Base-by-base conservation (phyloP, 345 rosid genomes). In the Aurinia saxatilis region DNA sequence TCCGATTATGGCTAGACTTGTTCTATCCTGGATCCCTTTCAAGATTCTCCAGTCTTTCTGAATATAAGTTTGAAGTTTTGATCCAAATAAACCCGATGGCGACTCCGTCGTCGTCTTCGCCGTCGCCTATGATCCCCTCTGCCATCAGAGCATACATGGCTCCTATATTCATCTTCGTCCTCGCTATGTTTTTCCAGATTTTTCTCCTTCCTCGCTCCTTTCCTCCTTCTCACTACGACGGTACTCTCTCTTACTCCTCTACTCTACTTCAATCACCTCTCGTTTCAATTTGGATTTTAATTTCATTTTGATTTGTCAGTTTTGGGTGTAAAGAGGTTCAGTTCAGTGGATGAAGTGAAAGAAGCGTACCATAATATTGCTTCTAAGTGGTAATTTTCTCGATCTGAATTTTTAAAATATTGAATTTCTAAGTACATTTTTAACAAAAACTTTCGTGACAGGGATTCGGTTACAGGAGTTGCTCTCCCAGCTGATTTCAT, bases 211-310 rank as follows among this genome's bases (percentile, higher is more conserved):
- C 96, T 49, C 82, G 79, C 51, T 73, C 84, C 37, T 92, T 82
- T 65, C 93, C 96, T 64, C 74, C 75, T 52, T 81, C 93, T 53
- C 90, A 89, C 75, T 89, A 92, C 79, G 90, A 89, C 33, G 87
- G 98, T 92, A 70, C 38, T 8, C 42, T 8, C 61, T 66, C 52
- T 12, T n/a, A 27, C 2, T 27, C n/a, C 27, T 60, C 8, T 53
- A n/a, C n/a, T n/a, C n/a, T n/a, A n/a, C n/a, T 21, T 13, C 29
- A 16, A 40, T 5, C 30, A 27, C n/a, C 52, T n/a, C 16, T 4
- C 14, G 6, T 3, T 27, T 31, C 19, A 57, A 16, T 50, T 12
- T 17, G 19, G 6, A 9, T 57, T 17, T 35, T n/a, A n/a, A 6
- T 58, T 12, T 35, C 19, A 31, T 36, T 5, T 52, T 55, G 44